Percentiles rank a stretch among this genome's conserved stretches.
Evolutionary conservation across 257 asterid species (phyloP).

Genomic region (Penstemon davidsonii): DNA sequence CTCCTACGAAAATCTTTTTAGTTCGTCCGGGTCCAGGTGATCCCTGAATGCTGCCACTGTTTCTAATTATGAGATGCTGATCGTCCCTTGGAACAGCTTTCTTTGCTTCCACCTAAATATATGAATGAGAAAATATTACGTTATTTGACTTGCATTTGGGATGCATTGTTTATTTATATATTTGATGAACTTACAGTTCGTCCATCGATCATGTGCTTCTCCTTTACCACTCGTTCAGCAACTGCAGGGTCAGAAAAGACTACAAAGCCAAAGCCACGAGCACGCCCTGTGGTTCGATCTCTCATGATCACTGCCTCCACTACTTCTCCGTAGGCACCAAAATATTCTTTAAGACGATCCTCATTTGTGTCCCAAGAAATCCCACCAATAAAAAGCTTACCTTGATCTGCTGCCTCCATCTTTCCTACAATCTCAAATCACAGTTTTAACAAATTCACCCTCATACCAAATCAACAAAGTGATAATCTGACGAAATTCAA

Average conservation of each 20-base stretch:
- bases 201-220: constrained; percentile 49
- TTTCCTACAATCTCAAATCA: constrained; percentile 33
- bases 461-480: neutral
- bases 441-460: constrained; percentile 3
- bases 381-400: constrained; percentile 57
- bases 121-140: constrained; percentile 41
- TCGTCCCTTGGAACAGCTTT: constrained; percentile 96
- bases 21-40: constrained; percentile 79
- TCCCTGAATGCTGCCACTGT: constrained; percentile 54
- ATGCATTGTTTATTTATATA: constrained; percentile 29
- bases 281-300: constrained; percentile 60
- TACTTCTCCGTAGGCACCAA: constrained; percentile 47
- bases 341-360: constrained; percentile 50
- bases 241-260: constrained; percentile 47
- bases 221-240: constrained; percentile 55
- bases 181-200: constrained; percentile 40
- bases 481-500: constrained; percentile 18
- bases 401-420: constrained; percentile 57
- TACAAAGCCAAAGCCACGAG: constrained; percentile 59
- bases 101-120: constrained; percentile 84
- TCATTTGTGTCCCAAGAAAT: constrained; percentile 58
- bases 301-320: constrained; percentile 56
- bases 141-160: constrained; percentile 45
- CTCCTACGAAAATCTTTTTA: constrained; percentile 86
- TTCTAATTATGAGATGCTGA: constrained; percentile 40